Evolutionary conservation across 352 stramenopile genomes (phyloP), one percentile per base, ranked within the genome.

Genomic region (Globisporangium polare): DNA sequence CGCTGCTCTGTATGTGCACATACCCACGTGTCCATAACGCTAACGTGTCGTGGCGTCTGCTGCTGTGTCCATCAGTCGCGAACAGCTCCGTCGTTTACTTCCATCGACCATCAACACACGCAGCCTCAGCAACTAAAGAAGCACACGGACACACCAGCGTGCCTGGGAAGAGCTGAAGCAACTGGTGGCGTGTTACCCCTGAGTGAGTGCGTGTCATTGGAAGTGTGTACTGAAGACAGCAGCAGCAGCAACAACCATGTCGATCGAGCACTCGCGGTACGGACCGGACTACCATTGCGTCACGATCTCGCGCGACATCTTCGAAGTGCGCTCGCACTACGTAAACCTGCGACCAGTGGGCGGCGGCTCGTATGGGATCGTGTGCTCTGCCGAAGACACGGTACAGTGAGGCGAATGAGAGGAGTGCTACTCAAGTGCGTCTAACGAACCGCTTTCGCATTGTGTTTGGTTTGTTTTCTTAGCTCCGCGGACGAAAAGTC

Each of bases 321-420:
- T 94, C 52, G 81, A 94, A 73, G 81, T 94, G 29, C 81, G 80
- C 29, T 91, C 83, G 37, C 79, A 90, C 60, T 94, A 94, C 56
- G 73, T 84, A 33, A 92, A 92, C 52, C 65, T 94, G 54, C 80
- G 81, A 20, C 83, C 85, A 2, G 81, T 94, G 1, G 85, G 85
- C 45, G 83, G 83, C 26, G 93, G 93, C 3, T 96, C 88, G 18
- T 98, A 98, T 63, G 93, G 93, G 62, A 95, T 97, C 65, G 93
- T 98, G 8, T 96, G 86, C 66, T 94, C 90, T 0, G 93, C 90
- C 0, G 80, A 96, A 73, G 93, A 98, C 75, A 92, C 85, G 69
- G 88, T 96, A 72, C 18, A 62, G 3, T 24, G 6, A 24, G 13
- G 47, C 13, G 15, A 13, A 18, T 27, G 10, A 10, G 18, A 35